These are phyloP conservation scores for Neurospora crassa DNA, from an alignment of 2,329 filamentous ascomycete genomes.

Conservation along the genomic window DNA sequence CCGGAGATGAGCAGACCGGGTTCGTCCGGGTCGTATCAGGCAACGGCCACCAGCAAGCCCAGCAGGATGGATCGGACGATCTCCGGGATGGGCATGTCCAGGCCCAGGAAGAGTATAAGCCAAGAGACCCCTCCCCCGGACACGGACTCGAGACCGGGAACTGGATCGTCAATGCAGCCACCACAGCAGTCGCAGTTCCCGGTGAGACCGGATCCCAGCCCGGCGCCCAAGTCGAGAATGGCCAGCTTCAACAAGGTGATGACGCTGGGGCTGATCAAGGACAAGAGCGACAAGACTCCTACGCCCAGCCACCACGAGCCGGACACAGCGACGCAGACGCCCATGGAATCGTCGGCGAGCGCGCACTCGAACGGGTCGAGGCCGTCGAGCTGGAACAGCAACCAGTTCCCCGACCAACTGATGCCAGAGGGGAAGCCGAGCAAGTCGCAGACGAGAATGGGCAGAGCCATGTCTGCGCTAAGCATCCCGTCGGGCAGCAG, in stretches of 20 bases:
- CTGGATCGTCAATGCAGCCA: background rate
- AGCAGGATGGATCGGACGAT: background rate
- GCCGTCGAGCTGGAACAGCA: background rate
- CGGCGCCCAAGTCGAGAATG: conserved; percentile 2
- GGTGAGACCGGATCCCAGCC: background rate
- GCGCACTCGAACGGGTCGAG: background rate
- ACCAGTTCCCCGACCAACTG: background rate
- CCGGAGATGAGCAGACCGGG: background rate
- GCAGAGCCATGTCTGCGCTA: background rate
- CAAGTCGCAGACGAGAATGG: background rate
- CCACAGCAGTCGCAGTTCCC: background rate
- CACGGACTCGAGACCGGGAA: background rate
- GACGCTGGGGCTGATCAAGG: background rate
- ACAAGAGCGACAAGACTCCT: background rate
- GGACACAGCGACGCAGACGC: background rate
- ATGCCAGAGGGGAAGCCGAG: background rate
- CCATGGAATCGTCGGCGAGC: background rate
- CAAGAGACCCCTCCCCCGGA: background rate
- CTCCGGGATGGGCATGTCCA: background rate
- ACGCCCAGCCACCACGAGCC: background rate
- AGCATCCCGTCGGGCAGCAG: background rate
- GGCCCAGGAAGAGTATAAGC: background rate
- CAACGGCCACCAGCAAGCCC: background rate
- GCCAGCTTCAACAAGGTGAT: background rate
- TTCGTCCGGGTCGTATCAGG: background rate